A percentile compares a stretch with the other conserved stretches of the same genome.
phyloP scores from a whole-genome alignment of 345 rosid species.

The Ricinus communis region DNA sequence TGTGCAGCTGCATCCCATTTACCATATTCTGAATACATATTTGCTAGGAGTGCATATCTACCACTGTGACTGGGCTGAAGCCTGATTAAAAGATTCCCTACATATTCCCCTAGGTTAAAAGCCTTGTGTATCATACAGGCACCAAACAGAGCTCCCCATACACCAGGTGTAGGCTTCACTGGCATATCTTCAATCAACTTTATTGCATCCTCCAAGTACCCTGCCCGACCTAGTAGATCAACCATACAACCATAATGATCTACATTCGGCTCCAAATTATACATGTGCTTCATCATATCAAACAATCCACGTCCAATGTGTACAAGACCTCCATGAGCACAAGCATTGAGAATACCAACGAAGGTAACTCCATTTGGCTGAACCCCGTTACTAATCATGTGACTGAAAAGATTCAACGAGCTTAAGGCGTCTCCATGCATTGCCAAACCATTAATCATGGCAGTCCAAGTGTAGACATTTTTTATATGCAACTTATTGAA shows the following conservation, averaged over 20 bases:
- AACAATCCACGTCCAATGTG: not conserved
- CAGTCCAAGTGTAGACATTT: conserved; percentile 2
- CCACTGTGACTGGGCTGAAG: conserved; percentile 34
- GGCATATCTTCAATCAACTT: conserved; percentile 3
- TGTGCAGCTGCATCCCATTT: conserved; percentile 33
- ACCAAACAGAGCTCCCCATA: conserved; percentile 7
- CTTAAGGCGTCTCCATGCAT: not conserved
- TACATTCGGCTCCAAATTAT: not conserved
- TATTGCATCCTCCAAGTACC: conserved; percentile 3
- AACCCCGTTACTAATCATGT: not conserved
- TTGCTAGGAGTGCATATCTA: conserved; percentile 34
- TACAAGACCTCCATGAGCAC: conserved; percentile 11
- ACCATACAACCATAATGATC: conserved; percentile 10
- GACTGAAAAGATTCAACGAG: not conserved
- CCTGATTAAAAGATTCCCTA: conserved; percentile 28
- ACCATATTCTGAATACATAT: conserved; percentile 25
- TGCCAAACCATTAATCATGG: conserved; percentile 2
- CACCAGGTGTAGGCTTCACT: conserved; percentile 6
- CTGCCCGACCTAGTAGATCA: conserved; percentile 9
- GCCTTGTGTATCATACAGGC: conserved; percentile 12
- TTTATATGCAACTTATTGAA: conserved; percentile 24
- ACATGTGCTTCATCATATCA: not conserved
- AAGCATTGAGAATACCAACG: not conserved
- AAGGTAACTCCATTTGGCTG: conserved; percentile 1
- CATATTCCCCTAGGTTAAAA: not conserved